A percentile compares a stretch with the other conserved stretches of the same genome.
Evolutionary conservation across 2,329 filamentous ascomycete species (phyloP).

Genomic region (Botrytis byssoidea): DNA sequence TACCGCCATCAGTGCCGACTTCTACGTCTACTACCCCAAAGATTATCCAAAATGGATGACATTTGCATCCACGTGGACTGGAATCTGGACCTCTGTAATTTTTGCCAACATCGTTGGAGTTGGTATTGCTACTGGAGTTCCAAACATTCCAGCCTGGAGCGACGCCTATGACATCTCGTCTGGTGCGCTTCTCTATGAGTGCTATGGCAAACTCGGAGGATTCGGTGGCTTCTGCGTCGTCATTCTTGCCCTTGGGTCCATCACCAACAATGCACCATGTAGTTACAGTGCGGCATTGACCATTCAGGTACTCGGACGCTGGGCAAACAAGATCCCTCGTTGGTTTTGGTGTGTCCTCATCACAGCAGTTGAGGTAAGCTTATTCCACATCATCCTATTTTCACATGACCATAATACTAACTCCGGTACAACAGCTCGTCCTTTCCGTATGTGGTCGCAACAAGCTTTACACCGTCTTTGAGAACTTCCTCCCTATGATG

Average conservation of each 20-base stretch:
- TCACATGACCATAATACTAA: not conserved
- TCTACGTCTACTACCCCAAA: slow-evolving; percentile 29
- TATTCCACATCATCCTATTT: not conserved
- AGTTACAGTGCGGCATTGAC: slow-evolving; percentile 63
- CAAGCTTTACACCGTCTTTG: slow-evolving; percentile 30
- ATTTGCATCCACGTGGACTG: slow-evolving; percentile 25
- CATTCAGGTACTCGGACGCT: slow-evolving; percentile 62
- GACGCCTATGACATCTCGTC: slow-evolving; percentile 22
- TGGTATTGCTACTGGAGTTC: slow-evolving; percentile 25
- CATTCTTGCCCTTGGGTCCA: slow-evolving; percentile 59
- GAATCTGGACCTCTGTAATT: slow-evolving; percentile 22
- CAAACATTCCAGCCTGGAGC: slow-evolving; percentile 23
- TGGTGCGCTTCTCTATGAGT: slow-evolving; percentile 22
- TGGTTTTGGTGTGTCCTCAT: slow-evolving; percentile 46
- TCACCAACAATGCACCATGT: slow-evolving; percentile 62
- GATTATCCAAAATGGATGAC: slow-evolving; percentile 34
- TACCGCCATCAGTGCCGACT: slow-evolving; percentile 26
- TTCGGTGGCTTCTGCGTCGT: slow-evolving; percentile 67
- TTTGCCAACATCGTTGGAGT: slow-evolving; percentile 26
- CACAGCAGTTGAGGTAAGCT: slow-evolving; percentile 24
- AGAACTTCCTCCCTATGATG: slow-evolving; percentile 57
- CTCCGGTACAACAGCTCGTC: slow-evolving; percentile 3
- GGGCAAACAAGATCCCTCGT: slow-evolving; percentile 56
- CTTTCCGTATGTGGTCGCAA: slow-evolving; percentile 27
- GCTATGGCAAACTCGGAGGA: slow-evolving; percentile 54